Evolutionary conservation across 78 protist species (phyloP), one percentile per base, ranked within the genome.

Genomic region (Dictyostelium intermedium): DNA sequence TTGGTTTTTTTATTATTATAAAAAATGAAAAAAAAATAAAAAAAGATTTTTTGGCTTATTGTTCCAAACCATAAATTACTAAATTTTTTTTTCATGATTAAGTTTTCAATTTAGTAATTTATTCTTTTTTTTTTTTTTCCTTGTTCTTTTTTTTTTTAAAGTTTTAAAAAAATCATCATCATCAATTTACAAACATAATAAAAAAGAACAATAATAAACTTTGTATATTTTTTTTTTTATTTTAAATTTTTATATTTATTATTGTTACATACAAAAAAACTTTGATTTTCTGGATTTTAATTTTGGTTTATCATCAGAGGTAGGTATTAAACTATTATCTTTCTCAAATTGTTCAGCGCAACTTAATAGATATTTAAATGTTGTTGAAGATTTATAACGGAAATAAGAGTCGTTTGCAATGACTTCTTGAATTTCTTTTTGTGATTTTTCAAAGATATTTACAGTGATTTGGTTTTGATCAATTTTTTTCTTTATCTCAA

Each of bases 341-440:
- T 70, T 70, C 39, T 83, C 87, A 39, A 39, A 25, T 11, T 63
- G 37, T 63, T 83, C 87, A 20, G 87, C 45, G 41, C 78, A 66
- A 32, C 16, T 25, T 63, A 83, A 60, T 20, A 83, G 27, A 83
- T 60, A 66, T 37, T 41, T 34, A 25, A 83, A 83, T n/a, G 60
- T 60, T 8, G 78, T 60, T 13, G 81, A 66, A 16, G 53, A n/a
- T 70, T 80, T 89, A 73, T 79, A 89, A 27, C 93, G 45, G 32
- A 79, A 83, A 74, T 50, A 89, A 80, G 85, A 79, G 25, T 89
- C 93, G 34, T 89, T 89, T 56, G 70, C 61, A 20, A 89, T 89
- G 23, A 80, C 79, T 23, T 89, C 93, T 39, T 60, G 82, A 1
- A 89, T 89, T 56, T 89, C 93, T 66, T 89, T 89, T 63, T 79